phyloP scores from a whole-genome alignment of 1,139 yeast species.

The Casaregolazyma lundiana region DNA sequence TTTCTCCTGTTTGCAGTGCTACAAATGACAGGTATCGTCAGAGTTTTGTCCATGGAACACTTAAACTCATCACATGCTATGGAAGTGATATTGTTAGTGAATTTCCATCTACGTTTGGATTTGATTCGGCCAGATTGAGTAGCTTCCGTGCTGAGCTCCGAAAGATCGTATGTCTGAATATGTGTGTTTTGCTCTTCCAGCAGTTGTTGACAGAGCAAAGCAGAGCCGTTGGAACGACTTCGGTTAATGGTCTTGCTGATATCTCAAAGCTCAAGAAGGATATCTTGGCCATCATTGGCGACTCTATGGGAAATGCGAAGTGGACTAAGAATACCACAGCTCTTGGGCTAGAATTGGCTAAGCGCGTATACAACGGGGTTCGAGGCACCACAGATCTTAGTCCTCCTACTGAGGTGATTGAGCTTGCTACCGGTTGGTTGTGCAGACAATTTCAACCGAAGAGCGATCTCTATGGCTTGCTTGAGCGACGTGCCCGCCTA shows the following conservation, averaged over 20 bases:
- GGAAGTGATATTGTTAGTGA: constrained; percentile 63
- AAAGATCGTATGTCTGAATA: constrained; percentile 74
- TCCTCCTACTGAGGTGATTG: constrained; percentile 38
- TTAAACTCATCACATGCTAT: constrained; percentile 67
- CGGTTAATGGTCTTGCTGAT: background rate
- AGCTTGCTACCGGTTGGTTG: constrained; percentile 75
- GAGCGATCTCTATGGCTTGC: constrained; percentile 71
- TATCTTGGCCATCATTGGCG: constrained; percentile 74
- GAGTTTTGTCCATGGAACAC: constrained; percentile 46
- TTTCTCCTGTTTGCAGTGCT: constrained; percentile 6
- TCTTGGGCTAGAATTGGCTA: constrained; percentile 67
- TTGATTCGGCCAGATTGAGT: constrained; percentile 78
- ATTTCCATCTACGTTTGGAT: constrained; percentile 81
- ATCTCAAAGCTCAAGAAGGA: constrained; percentile 46
- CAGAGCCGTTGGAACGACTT: constrained; percentile 17
- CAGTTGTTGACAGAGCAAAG: constrained; percentile 46
- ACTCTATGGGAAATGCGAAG: constrained; percentile 79
- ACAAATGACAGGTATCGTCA: constrained; percentile 23
- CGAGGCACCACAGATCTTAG: constrained; percentile 10
- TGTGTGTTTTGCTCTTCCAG: constrained; percentile 68
- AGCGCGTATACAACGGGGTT: constrained; percentile 32
- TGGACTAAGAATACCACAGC: constrained; percentile 83
- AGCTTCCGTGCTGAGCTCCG: constrained; percentile 79
- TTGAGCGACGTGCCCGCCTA: constrained; percentile 48
- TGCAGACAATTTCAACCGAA: constrained; percentile 79